phyloP scores from a whole-genome alignment of 2,329 filamentous ascomycete species.

The Talaromyces piceae region DNA sequence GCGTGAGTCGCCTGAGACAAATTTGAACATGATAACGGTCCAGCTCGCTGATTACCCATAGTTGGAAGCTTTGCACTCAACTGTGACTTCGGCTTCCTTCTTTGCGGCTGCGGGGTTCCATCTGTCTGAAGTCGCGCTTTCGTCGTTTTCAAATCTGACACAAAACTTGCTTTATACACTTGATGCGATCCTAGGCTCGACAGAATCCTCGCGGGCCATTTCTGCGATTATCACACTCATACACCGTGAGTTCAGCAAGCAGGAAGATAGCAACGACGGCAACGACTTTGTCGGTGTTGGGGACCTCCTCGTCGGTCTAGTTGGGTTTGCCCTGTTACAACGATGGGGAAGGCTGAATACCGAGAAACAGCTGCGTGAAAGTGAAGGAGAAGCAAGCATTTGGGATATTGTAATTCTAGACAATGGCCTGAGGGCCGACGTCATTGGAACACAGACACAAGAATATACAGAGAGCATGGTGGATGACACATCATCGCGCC shows the following conservation, averaged over 20 bases:
- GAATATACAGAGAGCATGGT: slow-evolving; percentile 28
- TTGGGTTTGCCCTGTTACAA: slow-evolving; percentile 41
- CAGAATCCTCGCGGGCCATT: slow-evolving; percentile 42
- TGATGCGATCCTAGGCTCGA: slow-evolving; percentile 42
- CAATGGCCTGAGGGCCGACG: slow-evolving; percentile 39
- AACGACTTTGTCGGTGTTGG: slow-evolving; percentile 34
- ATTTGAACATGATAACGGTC: not conserved
- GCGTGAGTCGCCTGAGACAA: slow-evolving; percentile 26
- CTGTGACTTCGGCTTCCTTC: slow-evolving; percentile 41
- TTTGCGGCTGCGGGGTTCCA: slow-evolving; percentile 41
- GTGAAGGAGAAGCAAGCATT: slow-evolving; percentile 37
- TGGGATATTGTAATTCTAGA: slow-evolving; percentile 45
- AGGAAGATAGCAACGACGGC: slow-evolving; percentile 16
- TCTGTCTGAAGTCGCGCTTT: slow-evolving; percentile 37
- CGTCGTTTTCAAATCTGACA: slow-evolving; percentile 36
- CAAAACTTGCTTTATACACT: slow-evolving; percentile 39
- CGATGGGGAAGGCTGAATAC: slow-evolving; percentile 41
- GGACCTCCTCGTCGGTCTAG: slow-evolving; percentile 37
- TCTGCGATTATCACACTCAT: slow-evolving; percentile 42
- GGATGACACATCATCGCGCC: slow-evolving; percentile 45
- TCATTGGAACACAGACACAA: slow-evolving; percentile 35
- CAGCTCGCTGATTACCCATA: slow-evolving; percentile 16
- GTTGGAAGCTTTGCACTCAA: slow-evolving; percentile 37
- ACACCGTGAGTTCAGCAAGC: slow-evolving; percentile 36
- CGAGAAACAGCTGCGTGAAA: slow-evolving; percentile 32